phyloP scores from a whole-genome alignment of 2,329 filamentous ascomycete species.

The Colletotrichum sp. region DNA sequence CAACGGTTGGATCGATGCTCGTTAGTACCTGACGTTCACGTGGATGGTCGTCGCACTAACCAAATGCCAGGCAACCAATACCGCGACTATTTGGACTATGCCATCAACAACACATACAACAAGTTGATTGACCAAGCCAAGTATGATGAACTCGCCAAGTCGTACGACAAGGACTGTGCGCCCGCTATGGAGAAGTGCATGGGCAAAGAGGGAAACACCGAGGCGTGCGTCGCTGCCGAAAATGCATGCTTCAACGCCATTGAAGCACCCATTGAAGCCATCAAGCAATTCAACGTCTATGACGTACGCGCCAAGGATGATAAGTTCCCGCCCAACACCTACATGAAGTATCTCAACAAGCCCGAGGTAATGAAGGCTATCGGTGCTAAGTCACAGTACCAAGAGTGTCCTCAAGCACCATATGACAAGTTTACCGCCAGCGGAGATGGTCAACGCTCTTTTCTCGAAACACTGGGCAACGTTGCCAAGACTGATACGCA shows the following conservation, averaged over 20 bases:
- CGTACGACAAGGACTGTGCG: slow-evolving; percentile 26
- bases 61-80: slow-evolving; percentile 33
- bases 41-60: too few species aligned
- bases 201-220: slow-evolving; percentile 23
- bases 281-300: slow-evolving; percentile 48
- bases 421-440: slow-evolving; percentile 42
- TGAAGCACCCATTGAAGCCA: slow-evolving; percentile 23
- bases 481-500: slow-evolving; percentile 53
- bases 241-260: slow-evolving; percentile 30
- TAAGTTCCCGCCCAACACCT: slow-evolving; percentile 43
- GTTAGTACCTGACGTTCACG: background rate
- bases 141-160: slow-evolving; percentile 8
- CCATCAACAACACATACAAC: slow-evolving; percentile 47
- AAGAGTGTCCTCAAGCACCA: slow-evolving; percentile 42
- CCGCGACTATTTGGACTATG: slow-evolving; percentile 47
- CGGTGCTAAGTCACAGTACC: slow-evolving; percentile 46
- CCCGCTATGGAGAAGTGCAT: slow-evolving; percentile 25
- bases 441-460: slow-evolving; percentile 49
- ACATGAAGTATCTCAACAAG: slow-evolving; percentile 43
- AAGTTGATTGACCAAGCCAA: slow-evolving; percentile 25
- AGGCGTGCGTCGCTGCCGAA: slow-evolving; percentile 30
- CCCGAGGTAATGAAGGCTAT: slow-evolving; percentile 44
- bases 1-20: slow-evolving; percentile 59
- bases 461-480: slow-evolving; percentile 45
- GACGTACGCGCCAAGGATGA: slow-evolving; percentile 48